Base-by-base conservation (phyloP, 306 rosid species). In the Trifolium pratense region DNA sequence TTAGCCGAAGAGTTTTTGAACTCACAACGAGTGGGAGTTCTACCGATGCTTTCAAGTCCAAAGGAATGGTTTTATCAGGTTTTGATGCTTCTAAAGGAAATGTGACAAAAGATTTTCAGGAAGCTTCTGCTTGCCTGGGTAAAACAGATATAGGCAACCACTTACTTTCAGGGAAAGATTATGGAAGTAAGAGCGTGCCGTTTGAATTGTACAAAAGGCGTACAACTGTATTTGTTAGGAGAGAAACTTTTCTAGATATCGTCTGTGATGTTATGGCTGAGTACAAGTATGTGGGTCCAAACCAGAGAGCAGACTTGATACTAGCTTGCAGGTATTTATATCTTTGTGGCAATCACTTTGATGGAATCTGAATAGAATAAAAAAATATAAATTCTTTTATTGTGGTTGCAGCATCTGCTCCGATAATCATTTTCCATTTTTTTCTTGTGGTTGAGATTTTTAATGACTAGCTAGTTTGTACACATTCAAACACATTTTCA, bases 231-330 rank as follows among this genome's bases (percentile, higher is more conserved):
- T 81, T 94, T 51, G 82, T 94, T 29, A 66, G 73, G 31, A 86
- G 96, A 80, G 88, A 85, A 76, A 75, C 73, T 59, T 94, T 91
- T 77, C 70, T 94, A 59, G 85, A 89, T 63, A 81, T 91, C 81
- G 93, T 88, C 60, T 94, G 98, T 81, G 90, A 84, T 56, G 88
- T 92, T 77, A 60, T 91, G 84, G 86, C 98, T 46, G 90, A 89
- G 80, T 94, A 94, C 66, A 94, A 94, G 84, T 94, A 91, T 80
- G 86, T 94, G 74, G 95, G 98, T 77, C 96, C 97, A 68, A 91
- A 89, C 82, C 96, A 94, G 82, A 88, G 97, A 82, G 87, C 81
- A 21, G 98, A 94, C 84, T 77, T 94, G 76, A 65, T 80, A 42
- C 73, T 94, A 80, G 97, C 98, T 48, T 91, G 96, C 97, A 91